phyloP scores from a whole-genome alignment of 208 protist genomes.

The Wallacemonas collosoma region DNA sequence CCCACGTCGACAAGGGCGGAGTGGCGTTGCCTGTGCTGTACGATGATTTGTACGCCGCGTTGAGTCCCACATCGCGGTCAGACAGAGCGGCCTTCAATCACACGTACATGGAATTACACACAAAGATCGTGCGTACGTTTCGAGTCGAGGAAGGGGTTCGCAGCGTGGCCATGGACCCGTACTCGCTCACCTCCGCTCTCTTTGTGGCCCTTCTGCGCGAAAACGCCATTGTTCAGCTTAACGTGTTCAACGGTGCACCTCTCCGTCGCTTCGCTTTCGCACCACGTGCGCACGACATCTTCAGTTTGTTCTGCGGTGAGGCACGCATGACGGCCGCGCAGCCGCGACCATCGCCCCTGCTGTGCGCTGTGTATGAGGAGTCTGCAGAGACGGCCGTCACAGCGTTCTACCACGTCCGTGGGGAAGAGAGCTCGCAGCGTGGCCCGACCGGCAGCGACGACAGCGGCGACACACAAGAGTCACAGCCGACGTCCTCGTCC shows the following conservation, averaged over 20 bases:
- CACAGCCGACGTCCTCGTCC: background rate
- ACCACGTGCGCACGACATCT: conserved; percentile 33
- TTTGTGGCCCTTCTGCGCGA: conserved; percentile 63
- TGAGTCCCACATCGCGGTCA: conserved; percentile 14
- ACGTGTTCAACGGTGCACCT: conserved; percentile 56
- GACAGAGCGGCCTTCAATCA: conserved; percentile 34
- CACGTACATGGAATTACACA: conserved; percentile 24
- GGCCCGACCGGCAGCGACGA: background rate
- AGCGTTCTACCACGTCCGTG: conserved; percentile 28
- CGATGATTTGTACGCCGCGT: conserved; percentile 10
- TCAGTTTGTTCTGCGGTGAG: conserved; percentile 28
- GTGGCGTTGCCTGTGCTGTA: conserved; percentile 7
- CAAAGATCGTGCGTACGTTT: conserved; percentile 40
- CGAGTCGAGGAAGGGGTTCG: conserved; percentile 57
- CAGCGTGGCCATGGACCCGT: conserved; percentile 37
- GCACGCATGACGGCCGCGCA: conserved; percentile 20
- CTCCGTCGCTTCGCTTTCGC: conserved; percentile 51
- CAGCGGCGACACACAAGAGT: too few relatives aligned
- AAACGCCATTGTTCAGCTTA: conserved; percentile 70
- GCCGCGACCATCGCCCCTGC: background rate
- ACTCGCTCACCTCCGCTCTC: conserved; percentile 25
- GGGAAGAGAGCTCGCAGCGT: conserved; percentile 7
- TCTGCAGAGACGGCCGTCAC: conserved; percentile 22
- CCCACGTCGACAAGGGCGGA: background rate
- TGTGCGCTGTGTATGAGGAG: conserved; percentile 36